These are phyloP conservation scores for Malassezia slooffiae DNA, from an alignment of 1,284 basidiomycete species.

Conservation along the genomic window DNA sequence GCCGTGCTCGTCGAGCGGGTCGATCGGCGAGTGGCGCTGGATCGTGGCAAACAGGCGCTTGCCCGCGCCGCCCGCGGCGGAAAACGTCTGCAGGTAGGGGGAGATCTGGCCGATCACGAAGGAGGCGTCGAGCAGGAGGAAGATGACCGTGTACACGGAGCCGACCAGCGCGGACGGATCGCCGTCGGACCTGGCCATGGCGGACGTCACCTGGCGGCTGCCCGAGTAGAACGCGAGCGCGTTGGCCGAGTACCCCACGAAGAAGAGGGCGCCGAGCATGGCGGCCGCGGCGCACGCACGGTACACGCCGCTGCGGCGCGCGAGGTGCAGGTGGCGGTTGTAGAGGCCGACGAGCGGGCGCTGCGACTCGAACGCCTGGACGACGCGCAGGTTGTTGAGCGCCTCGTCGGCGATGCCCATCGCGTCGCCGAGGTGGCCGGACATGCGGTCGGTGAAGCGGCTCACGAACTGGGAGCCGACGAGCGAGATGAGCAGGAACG, in stretches of 20 bases:
- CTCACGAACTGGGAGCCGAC: conserved; percentile 25
- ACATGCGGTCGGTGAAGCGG: conserved; percentile 22
- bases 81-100: conserved; percentile 36
- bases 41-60: conserved; percentile 22
- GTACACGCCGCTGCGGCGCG: conserved; percentile 22
- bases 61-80: conserved; percentile 29
- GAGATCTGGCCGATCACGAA: conserved; percentile 37
- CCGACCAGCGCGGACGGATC: conserved; percentile 16
- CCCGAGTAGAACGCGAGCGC: conserved; percentile 34
- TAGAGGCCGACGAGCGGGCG: conserved; percentile 24
- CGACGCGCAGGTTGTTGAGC: conserved; percentile 26
- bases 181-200: conserved; percentile 7
- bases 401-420: conserved; percentile 26
- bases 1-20: conserved; percentile 18
- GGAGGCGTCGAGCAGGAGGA: conserved; percentile 32
- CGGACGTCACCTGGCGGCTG: conserved; percentile 23
- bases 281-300: conserved; percentile 25
- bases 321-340: conserved; percentile 25
- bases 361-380: conserved; percentile 31
- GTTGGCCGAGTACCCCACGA: conserved; percentile 35
- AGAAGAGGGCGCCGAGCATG: conserved; percentile 31
- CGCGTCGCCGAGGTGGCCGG: conserved; percentile 27
- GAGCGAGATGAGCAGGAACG: conserved; percentile 23
- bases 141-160: conserved; percentile 37
- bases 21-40: conserved; percentile 23